Percentiles rank a stretch among this genome's conserved stretches.
phyloP scores from a whole-genome alignment of 2,329 filamentous ascomycete genomes.

The Zopfia rhizophila region DNA sequence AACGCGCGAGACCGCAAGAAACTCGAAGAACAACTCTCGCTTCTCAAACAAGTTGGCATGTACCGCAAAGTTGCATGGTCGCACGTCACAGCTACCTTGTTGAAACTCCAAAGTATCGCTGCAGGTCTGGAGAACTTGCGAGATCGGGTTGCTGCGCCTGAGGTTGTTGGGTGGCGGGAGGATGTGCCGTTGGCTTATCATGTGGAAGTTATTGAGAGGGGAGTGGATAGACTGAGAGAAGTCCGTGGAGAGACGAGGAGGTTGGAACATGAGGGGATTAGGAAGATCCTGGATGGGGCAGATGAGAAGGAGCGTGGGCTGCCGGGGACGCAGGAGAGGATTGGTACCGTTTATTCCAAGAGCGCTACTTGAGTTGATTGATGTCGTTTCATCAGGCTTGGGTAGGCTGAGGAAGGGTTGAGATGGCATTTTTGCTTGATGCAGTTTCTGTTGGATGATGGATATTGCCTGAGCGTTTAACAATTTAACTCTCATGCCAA shows the following conservation, averaged over 20 bases:
- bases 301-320: too few species aligned
- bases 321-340: too few species aligned
- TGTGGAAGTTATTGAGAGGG: constrained; percentile 77
- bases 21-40: constrained; percentile 69
- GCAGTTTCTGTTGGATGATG: too few species aligned
- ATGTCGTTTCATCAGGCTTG: too few species aligned
- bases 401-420: too few species aligned
- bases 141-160: constrained; percentile 75
- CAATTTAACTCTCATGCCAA: too few species aligned
- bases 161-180: constrained; percentile 63
- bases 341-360: too few species aligned
- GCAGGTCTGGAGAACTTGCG: constrained; percentile 76
- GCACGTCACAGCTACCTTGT: constrained; percentile 75
- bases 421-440: too few species aligned
- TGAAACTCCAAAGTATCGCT: constrained; percentile 79
- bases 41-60: constrained; percentile 72
- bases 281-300: constrained; percentile 33
- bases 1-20: constrained; percentile 70
- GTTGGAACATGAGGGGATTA: constrained; percentile 65
- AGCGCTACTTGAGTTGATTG: too few species aligned
- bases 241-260: constrained; percentile 69
- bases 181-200: constrained; percentile 76
- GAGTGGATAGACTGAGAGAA: constrained; percentile 75
- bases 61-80: constrained; percentile 74
- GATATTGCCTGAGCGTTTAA: too few species aligned